Percentiles rank a stretch among this genome's conserved stretches.
Evolutionary conservation across 2,329 filamentous ascomycete species (phyloP).

Genomic region (Pleochaeta shiraiana): DNA sequence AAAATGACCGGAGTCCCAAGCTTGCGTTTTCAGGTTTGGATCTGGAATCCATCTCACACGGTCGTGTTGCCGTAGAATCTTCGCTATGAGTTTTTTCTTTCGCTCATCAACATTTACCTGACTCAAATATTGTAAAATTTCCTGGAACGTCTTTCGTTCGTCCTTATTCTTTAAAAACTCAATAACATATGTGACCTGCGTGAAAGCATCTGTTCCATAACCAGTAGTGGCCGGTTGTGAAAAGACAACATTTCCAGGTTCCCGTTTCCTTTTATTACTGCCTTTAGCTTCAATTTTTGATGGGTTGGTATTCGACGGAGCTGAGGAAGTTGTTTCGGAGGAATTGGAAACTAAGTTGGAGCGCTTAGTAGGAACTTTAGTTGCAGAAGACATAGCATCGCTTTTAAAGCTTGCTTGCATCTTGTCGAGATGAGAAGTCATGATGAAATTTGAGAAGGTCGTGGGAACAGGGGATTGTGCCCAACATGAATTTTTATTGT

Average conservation of each 20-base stretch:
- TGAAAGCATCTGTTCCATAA: slow-evolving; percentile 61
- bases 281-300: slow-evolving; percentile 36
- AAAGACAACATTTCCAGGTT: slow-evolving; percentile 36
- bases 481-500: too few species aligned
- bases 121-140: slow-evolving; percentile 64
- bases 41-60: slow-evolving; percentile 35
- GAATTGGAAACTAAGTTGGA: slow-evolving; percentile 26
- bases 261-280: slow-evolving; percentile 38
- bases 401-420: slow-evolving; percentile 40
- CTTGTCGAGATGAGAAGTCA: slow-evolving; percentile 41
- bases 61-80: slow-evolving; percentile 43
- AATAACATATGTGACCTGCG: slow-evolving; percentile 72
- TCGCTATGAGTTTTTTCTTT: slow-evolving; percentile 40
- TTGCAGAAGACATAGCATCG: slow-evolving; percentile 38
- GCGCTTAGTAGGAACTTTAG: slow-evolving; percentile 34
- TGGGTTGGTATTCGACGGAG: slow-evolving; percentile 31
- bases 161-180: slow-evolving; percentile 59
- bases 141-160: slow-evolving; percentile 44
- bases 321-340: slow-evolving; percentile 35
- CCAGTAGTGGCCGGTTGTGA: slow-evolving; percentile 59
- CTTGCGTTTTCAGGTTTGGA: slow-evolving; percentile 38
- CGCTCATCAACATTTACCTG: slow-evolving; percentile 39
- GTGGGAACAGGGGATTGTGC: too few species aligned
- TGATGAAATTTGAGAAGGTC: slow-evolving; percentile 19
- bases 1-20: slow-evolving; percentile 51